Evolutionary conservation across 192 early-diverging fungal species (phyloP), one percentile per base, ranked within the genome.

Genomic region (Coemansia sp.): DNA sequence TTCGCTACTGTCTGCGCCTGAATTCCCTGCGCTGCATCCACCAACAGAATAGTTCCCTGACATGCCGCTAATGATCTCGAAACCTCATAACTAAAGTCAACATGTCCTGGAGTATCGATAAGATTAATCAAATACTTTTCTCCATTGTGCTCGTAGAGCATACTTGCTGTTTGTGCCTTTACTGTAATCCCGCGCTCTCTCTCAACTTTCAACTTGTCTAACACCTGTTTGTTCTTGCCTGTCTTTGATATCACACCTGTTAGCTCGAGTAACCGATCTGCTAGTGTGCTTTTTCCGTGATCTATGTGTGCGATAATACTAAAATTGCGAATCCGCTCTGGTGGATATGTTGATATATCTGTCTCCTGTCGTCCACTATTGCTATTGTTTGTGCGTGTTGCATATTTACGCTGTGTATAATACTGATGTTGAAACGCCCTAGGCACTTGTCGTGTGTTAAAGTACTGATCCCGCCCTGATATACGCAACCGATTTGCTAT

Each of bases 1-100:
- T 97, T 98, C 22, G 96, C 95, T 12, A 97, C 94, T 4, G 96
- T 98, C 74, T 98, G 96, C 1, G 96, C 96, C 72, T 98, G 95
- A 27, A 98, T 91, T 16, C 96, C 96, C 73, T 98, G 94, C 19
- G 88, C 85, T 1, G 95, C 93, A 68, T 98, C 96, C 0, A 98
- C 94, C 21, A 98, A 82, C 19, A 98, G 72, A 14, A 98, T 71
- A 1, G 93, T 89, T 16, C 95, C 95, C 70, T 98, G 94, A 74
- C 94, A 96, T 4, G 96, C 96, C 0, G 93, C 90, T 31, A 98
- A 73, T 23, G 92, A 94, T 6, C 96, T 84, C 14, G 93, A 94
- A 14, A 98, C 96, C 77, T 98, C 96, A 79, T 96, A 98, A 60
- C 87, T 90, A 67, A 97, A 97, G 71, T 98, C 94, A 24, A 96